Percentiles rank a stretch among this genome's conserved stretches.
These are phyloP conservation scores for Hygrocybe punicea DNA, from an alignment of 768 basidiomycete genomes.

Conservation along the genomic window DNA sequence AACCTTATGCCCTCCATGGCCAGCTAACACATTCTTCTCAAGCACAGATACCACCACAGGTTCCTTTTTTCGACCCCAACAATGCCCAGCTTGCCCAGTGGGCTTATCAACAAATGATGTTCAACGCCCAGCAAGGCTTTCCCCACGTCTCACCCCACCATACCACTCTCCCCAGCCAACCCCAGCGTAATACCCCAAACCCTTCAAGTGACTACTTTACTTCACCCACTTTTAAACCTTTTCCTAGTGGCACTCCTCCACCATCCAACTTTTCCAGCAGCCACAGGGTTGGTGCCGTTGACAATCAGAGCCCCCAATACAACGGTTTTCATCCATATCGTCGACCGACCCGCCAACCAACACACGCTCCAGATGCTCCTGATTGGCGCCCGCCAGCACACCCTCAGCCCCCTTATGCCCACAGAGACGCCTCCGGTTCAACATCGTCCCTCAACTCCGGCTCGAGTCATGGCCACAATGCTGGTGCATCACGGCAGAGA, in stretches of 20 bases:
- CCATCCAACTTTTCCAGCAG: conserved; percentile 49
- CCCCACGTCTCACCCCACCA: conserved; percentile 44
- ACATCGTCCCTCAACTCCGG: conserved; percentile 74
- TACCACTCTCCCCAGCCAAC: conserved; percentile 26
- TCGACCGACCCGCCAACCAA: conserved; percentile 54
- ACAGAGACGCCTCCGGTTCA: conserved; percentile 75
- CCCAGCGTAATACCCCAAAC: conserved; percentile 36
- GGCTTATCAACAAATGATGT: conserved; percentile 93
- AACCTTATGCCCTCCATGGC: conserved; percentile 41
- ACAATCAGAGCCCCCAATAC: conserved; percentile 30
- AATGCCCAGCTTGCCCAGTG: conserved; percentile 79
- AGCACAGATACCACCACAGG: conserved; percentile 44
- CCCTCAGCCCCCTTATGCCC: conserved; percentile 75
- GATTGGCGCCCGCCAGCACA: conserved; percentile 52
- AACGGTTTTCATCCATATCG: conserved; percentile 81
- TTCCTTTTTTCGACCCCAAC: conserved; percentile 69
- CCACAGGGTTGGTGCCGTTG: conserved; percentile 29
- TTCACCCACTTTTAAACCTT: conserved; percentile 57
- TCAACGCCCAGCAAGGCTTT: conserved; percentile 59
- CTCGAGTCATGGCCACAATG: conserved; percentile 32
- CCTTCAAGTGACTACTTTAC: conserved; percentile 52
- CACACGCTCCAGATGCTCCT: conserved; percentile 31
- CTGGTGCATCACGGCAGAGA: conserved; percentile 45
- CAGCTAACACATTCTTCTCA: conserved; percentile 6
- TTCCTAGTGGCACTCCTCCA: conserved; percentile 69